Base-by-base conservation (phyloP, 495 filamentous ascomycete genomes). In the Oidiodendron maius region DNA sequence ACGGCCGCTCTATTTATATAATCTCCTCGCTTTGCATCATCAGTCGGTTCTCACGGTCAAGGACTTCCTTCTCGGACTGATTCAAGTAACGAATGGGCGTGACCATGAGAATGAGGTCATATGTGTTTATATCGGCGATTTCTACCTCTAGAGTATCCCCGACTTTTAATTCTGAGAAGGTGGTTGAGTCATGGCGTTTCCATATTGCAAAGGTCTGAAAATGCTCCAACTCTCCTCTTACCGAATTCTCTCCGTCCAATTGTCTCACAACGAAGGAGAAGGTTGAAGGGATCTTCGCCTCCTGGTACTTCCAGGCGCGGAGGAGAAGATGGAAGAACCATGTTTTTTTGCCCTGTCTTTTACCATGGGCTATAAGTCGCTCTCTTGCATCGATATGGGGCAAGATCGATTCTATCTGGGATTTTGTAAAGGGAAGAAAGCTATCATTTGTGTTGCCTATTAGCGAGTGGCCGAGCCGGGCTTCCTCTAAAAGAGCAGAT, bases 261-360 rank as follows among this genome's bases (percentile, higher is more conserved):
- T 11, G 40, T 61, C 63, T 59, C 4, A 84, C 71, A 1, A 68
- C 53, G 44, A 83, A 78, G 4, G 61, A 66, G 52, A 90, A 83
- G 1, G 75, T 80, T 22, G 71, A 59, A 2, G 89, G 89, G 5
- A 94, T 60, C 3, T 52, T 18, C 0, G 64, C 64, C 55, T 91
- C 78, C n/a, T 68, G 69, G 59, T 87, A 89, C 45, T 81, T 76
- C 70, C 84, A 86, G 4, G 83, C 86, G 23, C 89, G 85, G 62
- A 83, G 78, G 40, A 93, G 69, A 12, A 88, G 77, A 64, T 83
- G 80, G 17, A 76, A 68, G 10, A 77, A 70, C 86, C 85, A 96
- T 55, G 66, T 51, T 18, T 52, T 58, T 11, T 59, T 52, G 20
- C 70, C 69, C 23, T 63, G 59, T 0, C 42, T 20, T 40, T 62